phyloP scores from a whole-genome alignment of 176 grass and related monocot species.

The Otatea glauca region DNA sequence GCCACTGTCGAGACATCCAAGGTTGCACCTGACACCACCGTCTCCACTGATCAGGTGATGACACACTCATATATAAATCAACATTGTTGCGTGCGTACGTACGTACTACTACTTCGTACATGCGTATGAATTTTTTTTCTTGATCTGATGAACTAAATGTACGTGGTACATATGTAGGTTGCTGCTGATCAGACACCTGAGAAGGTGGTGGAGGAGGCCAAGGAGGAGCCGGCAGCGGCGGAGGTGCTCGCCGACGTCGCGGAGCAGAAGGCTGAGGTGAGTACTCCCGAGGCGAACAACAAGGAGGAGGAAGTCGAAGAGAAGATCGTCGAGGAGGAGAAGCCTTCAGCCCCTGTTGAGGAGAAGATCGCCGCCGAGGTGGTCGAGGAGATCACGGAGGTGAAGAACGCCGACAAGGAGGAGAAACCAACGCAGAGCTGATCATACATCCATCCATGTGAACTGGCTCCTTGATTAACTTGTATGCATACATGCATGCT shows the following conservation, averaged over 20 bases:
- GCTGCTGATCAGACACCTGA: slow-evolving; percentile 25
- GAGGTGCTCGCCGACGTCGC: background rate
- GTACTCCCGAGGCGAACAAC: background rate
- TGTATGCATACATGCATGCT: background rate
- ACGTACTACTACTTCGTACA: background rate
- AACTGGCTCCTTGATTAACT: background rate
- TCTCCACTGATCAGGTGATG: background rate
- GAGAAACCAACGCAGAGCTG: slow-evolving; percentile 26
- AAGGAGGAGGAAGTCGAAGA: background rate
- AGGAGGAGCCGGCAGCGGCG: background rate
- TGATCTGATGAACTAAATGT: background rate
- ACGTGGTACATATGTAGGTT: slow-evolving; percentile 6
- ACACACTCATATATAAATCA: background rate
- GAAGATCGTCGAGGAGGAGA: slow-evolving; percentile 46
- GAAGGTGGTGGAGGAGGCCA: slow-evolving; percentile 35
- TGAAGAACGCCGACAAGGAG: background rate
- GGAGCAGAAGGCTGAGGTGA: slow-evolving; percentile 4
- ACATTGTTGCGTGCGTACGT: fast-evolving
- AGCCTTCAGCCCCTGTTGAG: slow-evolving; percentile 2
- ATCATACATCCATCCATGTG: background rate
- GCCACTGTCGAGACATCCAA: slow-evolving; percentile 42
- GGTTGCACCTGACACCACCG: slow-evolving; percentile 25
- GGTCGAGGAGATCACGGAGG: background rate
- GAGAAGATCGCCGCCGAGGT: background rate
- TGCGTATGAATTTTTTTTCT: background rate